Evolutionary conservation across 2,329 filamentous ascomycete genomes (phyloP).

Genomic region (Fusarium bactridioides): DNA sequence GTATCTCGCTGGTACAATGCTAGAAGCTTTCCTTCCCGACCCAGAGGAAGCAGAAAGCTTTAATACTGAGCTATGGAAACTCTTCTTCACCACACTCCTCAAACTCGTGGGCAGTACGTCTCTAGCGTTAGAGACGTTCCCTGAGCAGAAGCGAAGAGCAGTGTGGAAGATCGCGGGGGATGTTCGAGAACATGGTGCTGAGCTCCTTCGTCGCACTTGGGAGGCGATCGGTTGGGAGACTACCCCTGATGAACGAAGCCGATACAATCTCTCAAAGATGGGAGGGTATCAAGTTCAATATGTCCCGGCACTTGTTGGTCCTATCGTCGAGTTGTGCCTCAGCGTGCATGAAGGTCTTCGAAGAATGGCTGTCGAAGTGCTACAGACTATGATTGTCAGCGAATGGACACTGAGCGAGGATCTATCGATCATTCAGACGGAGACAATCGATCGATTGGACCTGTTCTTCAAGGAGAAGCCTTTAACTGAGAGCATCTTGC

Average conservation of each 20-base stretch:
- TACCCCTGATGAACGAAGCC: constrained; percentile 75
- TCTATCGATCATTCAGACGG: constrained; percentile 87
- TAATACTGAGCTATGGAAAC: constrained; percentile 92
- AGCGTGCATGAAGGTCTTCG: constrained; percentile 94
- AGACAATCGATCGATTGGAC: constrained; percentile 95
- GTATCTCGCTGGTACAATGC: constrained; percentile 79
- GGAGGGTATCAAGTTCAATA: constrained; percentile 99
- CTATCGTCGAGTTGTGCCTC: constrained; percentile 91
- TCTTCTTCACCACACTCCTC: constrained; percentile 88
- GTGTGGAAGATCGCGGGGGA: constrained; percentile 99
- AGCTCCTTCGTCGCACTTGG: constrained; percentile 86
- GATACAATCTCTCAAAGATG: constrained; percentile 83
- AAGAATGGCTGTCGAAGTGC: constrained; percentile 87
- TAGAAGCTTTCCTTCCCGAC: constrained; percentile 85
- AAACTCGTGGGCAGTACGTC: constrained; percentile 89
- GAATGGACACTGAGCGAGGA: constrained; percentile 98
- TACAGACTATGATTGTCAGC: constrained; percentile 98
- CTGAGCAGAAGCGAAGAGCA: constrained; percentile 92
- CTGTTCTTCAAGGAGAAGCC: constrained; percentile 88
- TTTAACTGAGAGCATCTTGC: constrained; percentile 85
- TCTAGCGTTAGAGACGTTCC: constrained; percentile 91
- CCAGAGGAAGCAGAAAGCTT: constrained; percentile 92
- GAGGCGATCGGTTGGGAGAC: constrained; percentile 98
- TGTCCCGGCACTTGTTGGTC: constrained; percentile 88
- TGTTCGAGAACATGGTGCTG: constrained; percentile 89